phyloP scores from a whole-genome alignment of 2,329 filamentous ascomycete genomes.

The Moelleriella libera region DNA sequence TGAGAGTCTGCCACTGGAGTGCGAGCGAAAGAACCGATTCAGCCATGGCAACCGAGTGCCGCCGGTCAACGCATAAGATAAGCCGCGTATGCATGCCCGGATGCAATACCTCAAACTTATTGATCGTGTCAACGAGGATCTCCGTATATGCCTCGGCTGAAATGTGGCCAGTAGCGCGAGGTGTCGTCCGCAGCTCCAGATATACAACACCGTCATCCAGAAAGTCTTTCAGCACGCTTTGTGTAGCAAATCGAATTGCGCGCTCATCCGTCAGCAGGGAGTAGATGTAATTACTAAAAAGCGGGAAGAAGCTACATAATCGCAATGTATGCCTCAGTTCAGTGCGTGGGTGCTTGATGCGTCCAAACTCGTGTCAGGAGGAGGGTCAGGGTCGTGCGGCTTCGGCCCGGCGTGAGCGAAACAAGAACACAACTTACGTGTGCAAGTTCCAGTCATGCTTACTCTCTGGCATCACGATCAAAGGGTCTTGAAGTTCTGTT shows the following conservation, averaged over 20 bases:
- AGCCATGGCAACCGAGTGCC: slow-evolving; percentile 44
- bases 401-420: too few relatives aligned
- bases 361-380: too few relatives aligned
- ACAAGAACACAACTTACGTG: slow-evolving; percentile 34
- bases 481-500: slow-evolving; percentile 50
- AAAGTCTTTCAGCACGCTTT: slow-evolving; percentile 52
- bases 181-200: slow-evolving; percentile 69
- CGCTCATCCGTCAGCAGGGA: slow-evolving; percentile 50
- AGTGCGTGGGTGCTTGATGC: background rate
- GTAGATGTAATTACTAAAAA: slow-evolving; percentile 73
- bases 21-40: slow-evolving; percentile 51
- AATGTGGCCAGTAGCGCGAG: slow-evolving; percentile 45
- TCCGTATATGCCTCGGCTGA: slow-evolving; percentile 50
- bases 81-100: slow-evolving; percentile 44
- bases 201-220: slow-evolving; percentile 59
- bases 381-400: too few relatives aligned
- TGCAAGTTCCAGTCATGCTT: slow-evolving; percentile 58
- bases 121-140: slow-evolving; percentile 52
- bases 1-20: slow-evolving; percentile 25
- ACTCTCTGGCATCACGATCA: slow-evolving; percentile 52
- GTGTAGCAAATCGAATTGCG: slow-evolving; percentile 48
- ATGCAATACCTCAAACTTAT: slow-evolving; percentile 27
- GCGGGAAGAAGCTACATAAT: slow-evolving; percentile 51
- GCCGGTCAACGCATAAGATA: slow-evolving; percentile 63
- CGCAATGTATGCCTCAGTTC: background rate